A percentile compares a stretch with the other conserved stretches of the same genome.
phyloP scores from a whole-genome alignment of 768 basidiomycete genomes.

The Nidularia sp. region DNA sequence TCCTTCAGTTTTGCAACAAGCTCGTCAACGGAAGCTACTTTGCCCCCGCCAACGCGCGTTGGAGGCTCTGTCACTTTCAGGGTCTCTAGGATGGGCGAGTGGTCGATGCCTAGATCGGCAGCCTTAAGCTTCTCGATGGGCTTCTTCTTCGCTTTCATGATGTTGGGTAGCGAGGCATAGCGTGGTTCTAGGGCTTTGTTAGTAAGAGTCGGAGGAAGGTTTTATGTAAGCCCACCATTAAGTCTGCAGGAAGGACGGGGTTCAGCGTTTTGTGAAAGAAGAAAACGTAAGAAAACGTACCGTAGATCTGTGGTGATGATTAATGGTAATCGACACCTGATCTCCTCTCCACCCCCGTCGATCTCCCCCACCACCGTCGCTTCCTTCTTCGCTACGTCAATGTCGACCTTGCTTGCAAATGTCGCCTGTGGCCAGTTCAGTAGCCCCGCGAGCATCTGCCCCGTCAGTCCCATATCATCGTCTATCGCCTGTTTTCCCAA shows the following conservation, averaged over 20 bases:
- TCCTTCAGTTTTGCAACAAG: constrained; percentile 86
- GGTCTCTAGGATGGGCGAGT: constrained; percentile 78
- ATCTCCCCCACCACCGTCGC: constrained; percentile 84
- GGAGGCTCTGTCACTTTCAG: constrained; percentile 88
- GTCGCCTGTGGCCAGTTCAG: constrained; percentile 92
- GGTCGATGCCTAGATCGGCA: constrained; percentile 78
- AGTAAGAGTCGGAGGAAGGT: not conserved
- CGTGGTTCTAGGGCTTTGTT: constrained; percentile 65
- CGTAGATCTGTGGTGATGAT: constrained; percentile 92
- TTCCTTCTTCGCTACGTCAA: constrained; percentile 59
- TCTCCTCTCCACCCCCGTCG: constrained; percentile 88
- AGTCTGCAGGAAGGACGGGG: constrained; percentile 36
- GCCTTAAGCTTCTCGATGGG: constrained; percentile 80
- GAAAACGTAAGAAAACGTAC: constrained; percentile 34
- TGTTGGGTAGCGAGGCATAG: constrained; percentile 95
- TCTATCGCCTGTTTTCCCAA: constrained; percentile 99
- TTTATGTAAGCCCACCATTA: constrained; percentile 49
- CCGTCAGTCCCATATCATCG: constrained; percentile 92
- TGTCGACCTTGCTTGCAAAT: constrained; percentile 84
- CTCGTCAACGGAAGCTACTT: constrained; percentile 89
- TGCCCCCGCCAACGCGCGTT: constrained; percentile 85
- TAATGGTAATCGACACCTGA: constrained; percentile 75
- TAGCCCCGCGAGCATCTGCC: constrained; percentile 95
- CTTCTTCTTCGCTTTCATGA: constrained; percentile 99
- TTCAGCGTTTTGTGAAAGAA: not conserved